Evolutionary conservation across 139 green algal genomes (phyloP).

Genomic region (Chlamydomonas sp.): DNA sequence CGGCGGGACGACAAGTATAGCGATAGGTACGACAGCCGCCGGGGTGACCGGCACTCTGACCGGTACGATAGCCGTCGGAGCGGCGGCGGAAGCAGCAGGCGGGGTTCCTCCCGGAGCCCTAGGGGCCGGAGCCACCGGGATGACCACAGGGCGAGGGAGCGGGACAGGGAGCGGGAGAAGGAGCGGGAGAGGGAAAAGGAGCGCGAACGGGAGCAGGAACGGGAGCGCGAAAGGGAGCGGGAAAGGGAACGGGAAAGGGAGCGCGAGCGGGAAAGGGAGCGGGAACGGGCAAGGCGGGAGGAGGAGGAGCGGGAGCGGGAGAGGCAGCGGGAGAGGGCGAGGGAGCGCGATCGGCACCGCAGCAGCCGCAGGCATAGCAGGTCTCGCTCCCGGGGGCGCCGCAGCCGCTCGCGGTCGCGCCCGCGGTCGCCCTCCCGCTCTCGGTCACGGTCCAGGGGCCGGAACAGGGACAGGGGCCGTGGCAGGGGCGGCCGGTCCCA

Average conservation of each 20-base stretch:
- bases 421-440: slow-evolving; percentile 1
- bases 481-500: not conserved
- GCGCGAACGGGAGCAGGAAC: no score
- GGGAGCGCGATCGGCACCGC: no score
- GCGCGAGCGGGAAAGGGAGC: no score
- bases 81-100: not conserved
- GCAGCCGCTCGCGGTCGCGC: not conserved
- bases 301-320: no score
- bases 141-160: not conserved
- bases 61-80: slow-evolving; percentile 6
- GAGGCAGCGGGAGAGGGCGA: no score
- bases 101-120: slow-evolving; percentile 14
- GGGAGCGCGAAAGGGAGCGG: no score
- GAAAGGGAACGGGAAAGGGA: no score
- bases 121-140: not conserved
- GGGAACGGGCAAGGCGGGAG: no score
- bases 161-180: slow-evolving; percentile 14
- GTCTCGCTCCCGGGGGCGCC: not conserved
- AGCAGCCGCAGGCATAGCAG: no score
- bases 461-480: not conserved
- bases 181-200: no score
- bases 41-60: not conserved
- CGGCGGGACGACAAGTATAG: not conserved
- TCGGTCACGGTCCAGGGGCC: not conserved
- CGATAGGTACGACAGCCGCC: no score